phyloP scores from a whole-genome alignment of 768 basidiomycete genomes.

The Boletales sp. region DNA sequence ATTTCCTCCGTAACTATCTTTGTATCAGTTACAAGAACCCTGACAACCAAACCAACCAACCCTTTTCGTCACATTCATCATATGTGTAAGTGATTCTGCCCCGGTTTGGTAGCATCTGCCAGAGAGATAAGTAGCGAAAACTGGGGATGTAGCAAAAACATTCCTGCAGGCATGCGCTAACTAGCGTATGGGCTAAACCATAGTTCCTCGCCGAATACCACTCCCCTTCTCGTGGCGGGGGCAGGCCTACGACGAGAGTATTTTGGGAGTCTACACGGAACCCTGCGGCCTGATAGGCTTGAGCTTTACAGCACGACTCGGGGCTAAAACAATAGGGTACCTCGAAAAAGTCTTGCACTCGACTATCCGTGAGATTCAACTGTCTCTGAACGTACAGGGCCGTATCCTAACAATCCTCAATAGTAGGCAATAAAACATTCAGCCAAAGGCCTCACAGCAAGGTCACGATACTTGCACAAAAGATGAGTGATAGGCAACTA shows the following conservation, averaged over 20 bases:
- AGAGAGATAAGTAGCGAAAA: background rate
- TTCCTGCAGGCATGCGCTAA: slow-evolving; percentile 36
- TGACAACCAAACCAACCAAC: slow-evolving; percentile 9
- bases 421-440: background rate
- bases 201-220: slow-evolving; percentile 40
- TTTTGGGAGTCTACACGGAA: slow-evolving; percentile 39
- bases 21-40: too few relatives aligned
- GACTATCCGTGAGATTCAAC: slow-evolving; percentile 34
- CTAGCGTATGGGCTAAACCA: slow-evolving; percentile 40
- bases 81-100: slow-evolving; percentile 31
- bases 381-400: slow-evolving; percentile 43
- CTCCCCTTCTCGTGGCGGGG: slow-evolving; percentile 35
- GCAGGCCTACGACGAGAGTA: slow-evolving; percentile 43
- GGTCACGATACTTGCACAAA: slow-evolving; percentile 38
- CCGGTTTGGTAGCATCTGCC: slow-evolving; percentile 42
- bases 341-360: slow-evolving; percentile 47
- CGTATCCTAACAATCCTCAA: slow-evolving; percentile 35
- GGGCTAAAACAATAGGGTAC: slow-evolving; percentile 17
- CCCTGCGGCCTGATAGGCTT: slow-evolving; percentile 33
- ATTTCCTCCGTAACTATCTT: slow-evolving; percentile 21
- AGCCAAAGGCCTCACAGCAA: slow-evolving; percentile 25
- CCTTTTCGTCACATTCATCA: slow-evolving; percentile 16
- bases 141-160: background rate
- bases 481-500: background rate
- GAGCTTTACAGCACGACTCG: background rate